phyloP scores from a whole-genome alignment of 495 filamentous ascomycete genomes.

The Trichoderma virens region DNA sequence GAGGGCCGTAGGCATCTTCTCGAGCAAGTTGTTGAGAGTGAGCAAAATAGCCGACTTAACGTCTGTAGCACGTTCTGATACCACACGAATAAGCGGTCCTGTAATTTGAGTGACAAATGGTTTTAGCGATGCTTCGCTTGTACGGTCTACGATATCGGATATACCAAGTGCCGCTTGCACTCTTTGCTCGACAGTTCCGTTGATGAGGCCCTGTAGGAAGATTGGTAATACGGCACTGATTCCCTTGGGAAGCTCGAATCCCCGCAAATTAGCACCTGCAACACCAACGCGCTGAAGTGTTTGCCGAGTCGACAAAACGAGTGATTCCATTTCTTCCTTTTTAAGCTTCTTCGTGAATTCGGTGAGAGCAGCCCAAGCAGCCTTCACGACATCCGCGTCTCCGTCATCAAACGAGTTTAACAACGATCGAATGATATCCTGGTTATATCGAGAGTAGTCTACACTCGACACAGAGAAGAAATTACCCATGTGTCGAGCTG shows the following conservation, averaged over 20 bases:
- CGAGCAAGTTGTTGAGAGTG: conserved; percentile 87
- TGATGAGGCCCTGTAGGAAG: conserved; percentile 95
- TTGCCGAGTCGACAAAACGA: conserved; percentile 81
- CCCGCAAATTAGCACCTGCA: conserved; percentile 72
- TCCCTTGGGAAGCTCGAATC: conserved; percentile 91
- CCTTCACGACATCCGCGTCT: conserved; percentile 79
- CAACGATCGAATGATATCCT: conserved; percentile 81
- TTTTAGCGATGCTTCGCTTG: conserved; percentile 72
- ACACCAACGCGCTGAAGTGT: conserved; percentile 81
- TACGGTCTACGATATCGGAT: conserved; percentile 89
- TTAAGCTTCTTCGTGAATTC: conserved; percentile 80
- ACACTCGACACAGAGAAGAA: conserved; percentile 78
- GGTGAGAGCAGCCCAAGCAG: conserved; percentile 82
- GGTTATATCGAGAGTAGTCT: conserved; percentile 90
- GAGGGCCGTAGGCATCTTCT: conserved; percentile 92
- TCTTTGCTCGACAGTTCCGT: conserved; percentile 84
- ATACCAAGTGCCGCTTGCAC: conserved; percentile 89
- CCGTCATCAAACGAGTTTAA: conserved; percentile 86
- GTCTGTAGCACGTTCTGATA: conserved; percentile 89
- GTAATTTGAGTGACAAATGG: conserved; percentile 97
- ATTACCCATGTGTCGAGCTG: conserved; percentile 73
- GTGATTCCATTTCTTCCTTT: conserved; percentile 96
- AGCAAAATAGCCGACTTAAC: conserved; percentile 92
- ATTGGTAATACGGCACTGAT: conserved; percentile 96
- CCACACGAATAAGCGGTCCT: conserved; percentile 91